Evolutionary conservation across 2,329 filamentous ascomycete genomes (phyloP).

Genomic region (Aspergillus sclerotialis): DNA sequence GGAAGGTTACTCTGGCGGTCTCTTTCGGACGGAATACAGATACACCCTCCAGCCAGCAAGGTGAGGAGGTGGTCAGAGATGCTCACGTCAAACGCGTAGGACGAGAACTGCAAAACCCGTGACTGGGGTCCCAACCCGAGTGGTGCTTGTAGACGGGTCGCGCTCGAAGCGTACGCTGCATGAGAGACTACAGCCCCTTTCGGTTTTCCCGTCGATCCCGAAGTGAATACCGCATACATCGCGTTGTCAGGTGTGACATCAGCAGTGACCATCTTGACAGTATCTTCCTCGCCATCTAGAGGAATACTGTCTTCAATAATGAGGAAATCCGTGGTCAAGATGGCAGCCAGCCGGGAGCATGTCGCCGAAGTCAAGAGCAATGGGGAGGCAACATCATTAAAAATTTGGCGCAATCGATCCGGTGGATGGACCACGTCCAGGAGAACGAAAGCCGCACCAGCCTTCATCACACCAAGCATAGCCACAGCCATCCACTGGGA

Average conservation of each 20-base stretch:
- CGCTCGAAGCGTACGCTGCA: not conserved
- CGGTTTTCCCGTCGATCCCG: not conserved
- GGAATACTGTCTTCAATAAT: not conserved
- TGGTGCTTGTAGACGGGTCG: not conserved
- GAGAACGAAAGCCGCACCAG: not conserved
- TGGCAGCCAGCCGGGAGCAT: too few species aligned
- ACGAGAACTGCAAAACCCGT: slow-evolving; percentile 7
- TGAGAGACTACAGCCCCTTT: not conserved
- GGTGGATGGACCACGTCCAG: not conserved
- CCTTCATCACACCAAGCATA: not conserved
- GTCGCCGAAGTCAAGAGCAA: not conserved
- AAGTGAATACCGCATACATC: not conserved
- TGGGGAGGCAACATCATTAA: not conserved
- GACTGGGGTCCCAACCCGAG: not conserved
- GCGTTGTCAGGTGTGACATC: too few species aligned
- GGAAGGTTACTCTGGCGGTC: slow-evolving; percentile 1
- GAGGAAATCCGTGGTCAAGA: not conserved
- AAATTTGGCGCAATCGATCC: not conserved
- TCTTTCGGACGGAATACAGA: slow-evolving; percentile 4
- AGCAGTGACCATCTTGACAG: too few species aligned
- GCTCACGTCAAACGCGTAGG: slow-evolving; percentile 6
- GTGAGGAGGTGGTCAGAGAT: not conserved
- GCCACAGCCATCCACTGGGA: not conserved
- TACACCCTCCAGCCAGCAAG: slow-evolving; percentile 1
- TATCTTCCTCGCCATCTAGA: too few species aligned